A percentile compares a stretch with the other conserved stretches of the same genome.
Conservation (phyloP, 129 eudicot genomes). For the Mikania micrantha region DNA sequence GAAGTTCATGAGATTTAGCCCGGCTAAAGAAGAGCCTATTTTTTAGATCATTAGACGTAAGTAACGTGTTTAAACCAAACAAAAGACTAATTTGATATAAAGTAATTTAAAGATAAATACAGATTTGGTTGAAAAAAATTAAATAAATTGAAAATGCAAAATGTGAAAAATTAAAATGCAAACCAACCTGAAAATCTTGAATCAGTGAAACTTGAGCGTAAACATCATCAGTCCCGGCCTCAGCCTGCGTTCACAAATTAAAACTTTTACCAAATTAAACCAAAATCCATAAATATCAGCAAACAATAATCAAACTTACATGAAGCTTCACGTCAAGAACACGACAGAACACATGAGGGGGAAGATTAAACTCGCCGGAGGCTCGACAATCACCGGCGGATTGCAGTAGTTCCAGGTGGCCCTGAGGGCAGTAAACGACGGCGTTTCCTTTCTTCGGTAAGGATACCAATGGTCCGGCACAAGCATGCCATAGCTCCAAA, state of each 20-base stretch:
- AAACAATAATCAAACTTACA: constrained; percentile 34
- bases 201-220: constrained; percentile 74
- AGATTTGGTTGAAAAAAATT: too few relatives aligned
- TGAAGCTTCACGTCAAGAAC: constrained; percentile 89
- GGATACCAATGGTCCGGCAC: constrained; percentile 82
- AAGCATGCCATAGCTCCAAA: constrained; percentile 99
- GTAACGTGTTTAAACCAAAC: too few relatives aligned
- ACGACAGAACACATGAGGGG: constrained; percentile 86
- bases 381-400: constrained; percentile 30
- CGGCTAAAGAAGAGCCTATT: too few relatives aligned
- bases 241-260: constrained; percentile 60
- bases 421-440: constrained; percentile 88
- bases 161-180: constrained; percentile 4
- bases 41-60: too few relatives aligned
- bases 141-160: too few relatives aligned
- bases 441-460: constrained; percentile 78
- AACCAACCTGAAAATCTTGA: constrained; percentile 69
- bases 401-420: constrained; percentile 55
- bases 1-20: too few relatives aligned
- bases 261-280: background rate
- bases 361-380: constrained; percentile 32
- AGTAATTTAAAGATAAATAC: too few relatives aligned
- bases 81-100: too few relatives aligned
- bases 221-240: constrained; percentile 77
- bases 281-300: too few relatives aligned